Percentiles rank a stretch among this genome's conserved stretches.
Evolutionary conservation across 345 rosid genomes (phyloP).

Genomic region (Salix caprea): DNA sequence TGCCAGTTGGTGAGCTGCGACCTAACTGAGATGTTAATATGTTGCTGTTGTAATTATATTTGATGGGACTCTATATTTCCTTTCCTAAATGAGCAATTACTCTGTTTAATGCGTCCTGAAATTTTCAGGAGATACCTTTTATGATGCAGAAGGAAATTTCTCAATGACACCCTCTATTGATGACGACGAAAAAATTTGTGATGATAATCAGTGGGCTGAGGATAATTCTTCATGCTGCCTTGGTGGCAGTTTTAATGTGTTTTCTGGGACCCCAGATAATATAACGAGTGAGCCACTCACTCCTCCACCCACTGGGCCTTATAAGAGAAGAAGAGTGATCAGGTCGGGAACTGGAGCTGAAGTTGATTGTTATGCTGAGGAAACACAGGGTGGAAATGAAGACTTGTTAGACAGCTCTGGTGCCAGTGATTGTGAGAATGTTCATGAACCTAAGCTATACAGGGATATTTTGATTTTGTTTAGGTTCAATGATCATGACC

Average conservation of each 20-base stretch:
- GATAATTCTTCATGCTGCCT: slow-evolving; percentile 36
- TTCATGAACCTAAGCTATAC: slow-evolving; percentile 52
- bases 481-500: slow-evolving; percentile 69
- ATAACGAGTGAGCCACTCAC: slow-evolving; percentile 47
- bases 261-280: slow-evolving; percentile 23
- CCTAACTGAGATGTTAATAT: neutral
- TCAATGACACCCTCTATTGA: slow-evolving; percentile 24
- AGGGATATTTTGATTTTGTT: slow-evolving; percentile 68
- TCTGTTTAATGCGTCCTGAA: neutral
- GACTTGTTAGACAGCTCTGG: slow-evolving; percentile 18
- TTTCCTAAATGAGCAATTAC: neutral
- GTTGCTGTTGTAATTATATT: neutral
- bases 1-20: neutral
- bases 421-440: slow-evolving; percentile 37
- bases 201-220: slow-evolving; percentile 26
- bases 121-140: slow-evolving; percentile 69
- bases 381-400: slow-evolving; percentile 42
- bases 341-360: slow-evolving; percentile 45
- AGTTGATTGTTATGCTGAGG: slow-evolving; percentile 58
- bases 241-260: slow-evolving; percentile 34
- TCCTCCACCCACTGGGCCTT: slow-evolving; percentile 69
- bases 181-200: slow-evolving; percentile 30
- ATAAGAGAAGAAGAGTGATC: slow-evolving; percentile 71
- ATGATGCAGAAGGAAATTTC: slow-evolving; percentile 72
- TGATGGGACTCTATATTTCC: neutral